These are phyloP conservation scores for Coemansia sp. DNA, from an alignment of 192 early-diverging fungal species.

Conservation along the genomic window DNA sequence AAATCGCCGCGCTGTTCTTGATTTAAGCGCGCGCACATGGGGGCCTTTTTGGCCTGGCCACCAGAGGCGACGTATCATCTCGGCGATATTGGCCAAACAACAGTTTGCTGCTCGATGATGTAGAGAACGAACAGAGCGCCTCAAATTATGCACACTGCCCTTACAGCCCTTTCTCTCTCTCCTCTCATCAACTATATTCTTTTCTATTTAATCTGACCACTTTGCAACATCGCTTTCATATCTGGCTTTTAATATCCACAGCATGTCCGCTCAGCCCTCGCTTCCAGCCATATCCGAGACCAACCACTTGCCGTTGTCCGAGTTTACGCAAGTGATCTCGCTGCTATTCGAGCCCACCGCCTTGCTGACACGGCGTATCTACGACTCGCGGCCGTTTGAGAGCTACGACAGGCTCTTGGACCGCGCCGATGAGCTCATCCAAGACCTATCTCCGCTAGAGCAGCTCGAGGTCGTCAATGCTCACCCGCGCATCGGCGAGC, in stretches of 20 bases:
- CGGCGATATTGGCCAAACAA: slow-evolving; percentile 14
- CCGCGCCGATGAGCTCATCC: slow-evolving; percentile 54
- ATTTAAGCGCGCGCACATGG: not conserved
- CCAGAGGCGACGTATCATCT: not conserved
- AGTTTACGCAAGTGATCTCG: slow-evolving; percentile 65
- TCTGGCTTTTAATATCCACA: slow-evolving; percentile 13
- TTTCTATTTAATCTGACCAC: not conserved
- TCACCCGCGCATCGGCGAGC: slow-evolving; percentile 86
- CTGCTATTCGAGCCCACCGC: slow-evolving; percentile 86
- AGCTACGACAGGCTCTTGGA: slow-evolving; percentile 74
- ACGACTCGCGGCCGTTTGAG: slow-evolving; percentile 68
- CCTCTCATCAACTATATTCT: not conserved
- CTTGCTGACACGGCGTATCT: slow-evolving; percentile 73
- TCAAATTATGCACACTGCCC: not conserved
- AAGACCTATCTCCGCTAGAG: slow-evolving; percentile 63
- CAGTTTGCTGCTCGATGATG: not conserved
- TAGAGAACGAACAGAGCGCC: not conserved
- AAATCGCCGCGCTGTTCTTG: not conserved
- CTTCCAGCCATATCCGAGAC: slow-evolving; percentile 69
- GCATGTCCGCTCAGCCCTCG: slow-evolving; percentile 42
- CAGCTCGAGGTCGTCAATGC: slow-evolving; percentile 84
- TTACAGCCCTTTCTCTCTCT: not conserved
- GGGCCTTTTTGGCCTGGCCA: not conserved
- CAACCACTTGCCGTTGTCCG: slow-evolving; percentile 59
- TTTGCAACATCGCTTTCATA: not conserved